Evolutionary conservation across 139 green algal genomes (phyloP).

Genomic region (Volvox reticuliferus): DNA sequence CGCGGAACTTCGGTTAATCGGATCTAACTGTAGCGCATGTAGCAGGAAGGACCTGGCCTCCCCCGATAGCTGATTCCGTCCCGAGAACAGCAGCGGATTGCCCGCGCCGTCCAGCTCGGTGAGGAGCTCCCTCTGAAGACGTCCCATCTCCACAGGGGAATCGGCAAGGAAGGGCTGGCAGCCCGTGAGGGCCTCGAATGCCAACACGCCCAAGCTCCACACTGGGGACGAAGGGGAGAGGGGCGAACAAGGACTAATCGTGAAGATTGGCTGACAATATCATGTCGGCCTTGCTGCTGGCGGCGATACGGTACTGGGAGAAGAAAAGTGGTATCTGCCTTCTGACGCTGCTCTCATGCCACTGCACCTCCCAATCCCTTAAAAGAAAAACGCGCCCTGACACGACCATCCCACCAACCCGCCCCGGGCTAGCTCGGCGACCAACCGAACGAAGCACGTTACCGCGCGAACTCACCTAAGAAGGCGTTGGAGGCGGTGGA

Average conservation of each 20-base stretch:
- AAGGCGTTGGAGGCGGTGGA: too few species aligned
- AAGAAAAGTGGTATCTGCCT: too few species aligned
- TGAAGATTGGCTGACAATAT: too few species aligned
- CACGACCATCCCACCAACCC: too few species aligned
- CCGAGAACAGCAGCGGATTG: slow-evolving; percentile 41
- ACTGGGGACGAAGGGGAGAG: slow-evolving; percentile 30
- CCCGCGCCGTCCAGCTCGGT: neutral
- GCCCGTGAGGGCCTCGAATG: slow-evolving; percentile 75
- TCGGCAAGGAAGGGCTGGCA: slow-evolving; percentile 75
- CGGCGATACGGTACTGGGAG: too few species aligned
- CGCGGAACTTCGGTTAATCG: slow-evolving; percentile 54
- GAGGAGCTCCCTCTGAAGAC: slow-evolving; percentile 12
- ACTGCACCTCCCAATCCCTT: too few species aligned
- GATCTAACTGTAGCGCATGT: slow-evolving; percentile 47
- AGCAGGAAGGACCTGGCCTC: slow-evolving; percentile 53
- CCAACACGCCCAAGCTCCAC: slow-evolving; percentile 65
- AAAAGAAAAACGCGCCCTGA: too few species aligned
- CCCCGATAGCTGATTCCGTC: neutral
- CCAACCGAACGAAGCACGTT: too few species aligned
- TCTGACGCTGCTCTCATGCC: too few species aligned
- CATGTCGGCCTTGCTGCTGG: too few species aligned
- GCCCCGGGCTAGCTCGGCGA: too few species aligned
- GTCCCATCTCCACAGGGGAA: slow-evolving; percentile 49
- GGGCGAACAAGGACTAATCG: neutral
- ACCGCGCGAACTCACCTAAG: too few species aligned